Evolutionary conservation across 768 basidiomycete genomes (phyloP), one percentile per base, ranked within the genome.

Genomic region (Exidia glandulosa): DNA sequence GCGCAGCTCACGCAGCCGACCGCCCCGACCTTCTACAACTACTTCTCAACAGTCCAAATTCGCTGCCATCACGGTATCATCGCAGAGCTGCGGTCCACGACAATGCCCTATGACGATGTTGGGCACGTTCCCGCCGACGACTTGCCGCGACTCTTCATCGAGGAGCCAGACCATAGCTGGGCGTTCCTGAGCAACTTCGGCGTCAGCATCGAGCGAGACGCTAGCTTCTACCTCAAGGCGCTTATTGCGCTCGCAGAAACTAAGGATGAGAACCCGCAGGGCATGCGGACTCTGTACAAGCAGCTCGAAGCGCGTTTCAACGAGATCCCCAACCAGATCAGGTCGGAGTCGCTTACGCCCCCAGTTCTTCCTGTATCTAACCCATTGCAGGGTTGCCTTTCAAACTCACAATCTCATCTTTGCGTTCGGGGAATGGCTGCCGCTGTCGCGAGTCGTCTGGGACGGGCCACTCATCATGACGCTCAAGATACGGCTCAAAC

Each of bases 301-400:
- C 66, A 67, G 13, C 60, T 68, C 1, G 62, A 68, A 41, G 62
- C 65, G n/a, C 61, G 67, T 25, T 68, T 68, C n/a, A 36, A 62
- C 2, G 67, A 68, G 19, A 64, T 62, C 25, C 63, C 66, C 13
- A 29, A 52, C 2, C 29, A 31, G 16, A 68, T 68, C 56, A 63
- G 58, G 67, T 68, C 25, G 25, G 56, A 16, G 67, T 52, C 41
- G 19, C 3, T n/a, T n/a, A n/a, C n/a, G n/a, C n/a, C n/a, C n/a
- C n/a, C n/a, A n/a, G n/a, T n/a, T n/a, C n/a, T n/a, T n/a, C n/a
- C n/a, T n/a, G n/a, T n/a, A n/a, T n/a, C n/a, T n/a, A n/a, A 37
- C 36, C 36, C 36, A 37, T 37, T 10, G 41, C 9, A 45, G 41
- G 23, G 41, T 19, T 14, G 41, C 41, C 9, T 45, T 45, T 19